Percentiles rank a stretch among this genome's conserved stretches.
Conservation (phyloP, 352 stramenopile species). For the Ophiocytium majus region DNA sequence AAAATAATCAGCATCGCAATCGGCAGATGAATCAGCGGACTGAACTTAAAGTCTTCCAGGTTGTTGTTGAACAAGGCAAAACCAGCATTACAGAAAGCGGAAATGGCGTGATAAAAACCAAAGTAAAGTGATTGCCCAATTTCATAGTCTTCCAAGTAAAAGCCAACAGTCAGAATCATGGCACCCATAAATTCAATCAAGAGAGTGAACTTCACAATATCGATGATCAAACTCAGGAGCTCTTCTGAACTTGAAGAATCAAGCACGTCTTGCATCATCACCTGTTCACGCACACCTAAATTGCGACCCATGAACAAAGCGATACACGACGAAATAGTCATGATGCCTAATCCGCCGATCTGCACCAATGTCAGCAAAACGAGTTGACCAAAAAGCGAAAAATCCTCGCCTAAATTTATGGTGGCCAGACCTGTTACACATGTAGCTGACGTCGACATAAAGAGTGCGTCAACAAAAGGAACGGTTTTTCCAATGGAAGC, state of each 20-base stretch:
- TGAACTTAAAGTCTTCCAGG: conserved; percentile 14
- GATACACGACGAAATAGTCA: background rate
- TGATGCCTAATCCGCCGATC: background rate
- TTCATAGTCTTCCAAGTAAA: background rate
- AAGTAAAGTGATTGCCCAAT: conserved; percentile 17
- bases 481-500: background rate
- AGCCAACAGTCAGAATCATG: background rate
- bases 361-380: background rate
- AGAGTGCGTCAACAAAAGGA: conserved; percentile 1
- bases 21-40: background rate
- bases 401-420: background rate
- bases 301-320: background rate
- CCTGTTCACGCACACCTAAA: background rate
- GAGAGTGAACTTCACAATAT: conserved; percentile 1
- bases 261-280: conserved; percentile 6
- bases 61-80: conserved; percentile 14
- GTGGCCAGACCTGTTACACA: conserved; percentile 2
- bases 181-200: conserved; percentile 7
- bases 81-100: conserved; percentile 2
- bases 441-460: conserved; percentile 7
- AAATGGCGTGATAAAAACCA: background rate
- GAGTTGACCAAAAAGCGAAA: background rate
- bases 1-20: background rate
- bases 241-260: conserved; percentile 11
- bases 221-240: background rate